Conservation (phyloP, 2,329 filamentous ascomycete species). For the Shiraia bambusicola region DNA sequence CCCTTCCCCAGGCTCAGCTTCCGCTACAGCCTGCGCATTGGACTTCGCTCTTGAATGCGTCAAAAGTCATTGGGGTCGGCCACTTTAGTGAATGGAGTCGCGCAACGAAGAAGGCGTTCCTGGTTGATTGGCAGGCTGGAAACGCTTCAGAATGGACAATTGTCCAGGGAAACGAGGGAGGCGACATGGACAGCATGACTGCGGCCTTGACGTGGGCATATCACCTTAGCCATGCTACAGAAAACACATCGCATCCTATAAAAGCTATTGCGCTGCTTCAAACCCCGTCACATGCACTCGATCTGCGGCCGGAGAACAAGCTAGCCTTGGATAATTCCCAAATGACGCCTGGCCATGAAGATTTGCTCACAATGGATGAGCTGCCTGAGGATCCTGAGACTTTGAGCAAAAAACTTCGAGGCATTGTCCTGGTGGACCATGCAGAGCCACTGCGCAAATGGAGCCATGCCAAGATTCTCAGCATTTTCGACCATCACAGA, state of each 20-base stretch:
- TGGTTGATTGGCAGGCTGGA: slow-evolving; percentile 51
- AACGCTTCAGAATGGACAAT: slow-evolving; percentile 48
- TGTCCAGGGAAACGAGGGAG: slow-evolving; percentile 51
- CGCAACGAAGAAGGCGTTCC: slow-evolving; percentile 49
- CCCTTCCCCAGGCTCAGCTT: slow-evolving; percentile 19
- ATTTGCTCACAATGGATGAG: slow-evolving; percentile 52
- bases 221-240: slow-evolving; percentile 49
- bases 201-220: slow-evolving; percentile 52
- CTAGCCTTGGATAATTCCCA: slow-evolving; percentile 48
- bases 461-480: slow-evolving; percentile 47
- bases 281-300: slow-evolving; percentile 49
- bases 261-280: slow-evolving; percentile 53
- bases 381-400: slow-evolving; percentile 51
- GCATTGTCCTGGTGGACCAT: slow-evolving; percentile 53
- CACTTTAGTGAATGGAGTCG: slow-evolving; percentile 55
- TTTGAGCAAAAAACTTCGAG: slow-evolving; percentile 45
- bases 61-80: slow-evolving; percentile 42
- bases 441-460: slow-evolving; percentile 48
- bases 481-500: slow-evolving; percentile 52
- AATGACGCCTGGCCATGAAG: slow-evolving; percentile 51
- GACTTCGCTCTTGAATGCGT: slow-evolving; percentile 9
- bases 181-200: slow-evolving; percentile 49
- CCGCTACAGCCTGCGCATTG: slow-evolving; percentile 22
- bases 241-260: slow-evolving; percentile 46
- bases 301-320: slow-evolving; percentile 53